Evolutionary conservation across 1,284 basidiomycete genomes (phyloP).

Genomic region (Tilletia horrida): DNA sequence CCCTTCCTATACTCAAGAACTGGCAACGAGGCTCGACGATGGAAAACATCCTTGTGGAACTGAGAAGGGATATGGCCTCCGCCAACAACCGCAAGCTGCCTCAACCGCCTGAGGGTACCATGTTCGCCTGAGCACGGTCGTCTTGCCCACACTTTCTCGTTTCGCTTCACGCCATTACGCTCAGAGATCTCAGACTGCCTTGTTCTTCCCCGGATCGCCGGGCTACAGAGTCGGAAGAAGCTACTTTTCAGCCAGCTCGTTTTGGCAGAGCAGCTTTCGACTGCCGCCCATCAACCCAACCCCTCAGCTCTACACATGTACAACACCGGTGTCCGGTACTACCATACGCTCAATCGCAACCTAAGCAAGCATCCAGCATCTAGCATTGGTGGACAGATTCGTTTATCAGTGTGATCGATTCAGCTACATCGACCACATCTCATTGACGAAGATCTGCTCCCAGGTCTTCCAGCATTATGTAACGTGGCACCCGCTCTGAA

Average conservation of each 20-base stretch:
- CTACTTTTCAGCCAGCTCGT: background rate
- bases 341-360: background rate
- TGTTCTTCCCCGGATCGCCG: no score
- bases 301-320: background rate
- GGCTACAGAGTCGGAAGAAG: no score
- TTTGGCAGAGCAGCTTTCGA: background rate
- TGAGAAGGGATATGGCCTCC: slow-evolving; percentile 83
- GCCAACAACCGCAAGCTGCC: slow-evolving; percentile 87
- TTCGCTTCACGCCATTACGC: no score
- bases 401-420: no score
- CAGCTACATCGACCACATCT: no score
- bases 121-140: slow-evolving; percentile 26
- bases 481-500: no score
- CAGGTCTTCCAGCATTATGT: no score
- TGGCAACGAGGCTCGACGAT: slow-evolving; percentile 52
- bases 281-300: background rate
- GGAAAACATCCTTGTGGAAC: slow-evolving; percentile 49
- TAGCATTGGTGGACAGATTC: no score
- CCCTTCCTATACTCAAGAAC: slow-evolving; percentile 39
- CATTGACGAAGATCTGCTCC: no score
- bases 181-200: no score
- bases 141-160: no score
- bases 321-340: background rate
- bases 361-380: no score
- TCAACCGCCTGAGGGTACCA: slow-evolving; percentile 81